phyloP scores from a whole-genome alignment of 2,329 filamentous ascomycete genomes.

The Basipetospora sp. region DNA sequence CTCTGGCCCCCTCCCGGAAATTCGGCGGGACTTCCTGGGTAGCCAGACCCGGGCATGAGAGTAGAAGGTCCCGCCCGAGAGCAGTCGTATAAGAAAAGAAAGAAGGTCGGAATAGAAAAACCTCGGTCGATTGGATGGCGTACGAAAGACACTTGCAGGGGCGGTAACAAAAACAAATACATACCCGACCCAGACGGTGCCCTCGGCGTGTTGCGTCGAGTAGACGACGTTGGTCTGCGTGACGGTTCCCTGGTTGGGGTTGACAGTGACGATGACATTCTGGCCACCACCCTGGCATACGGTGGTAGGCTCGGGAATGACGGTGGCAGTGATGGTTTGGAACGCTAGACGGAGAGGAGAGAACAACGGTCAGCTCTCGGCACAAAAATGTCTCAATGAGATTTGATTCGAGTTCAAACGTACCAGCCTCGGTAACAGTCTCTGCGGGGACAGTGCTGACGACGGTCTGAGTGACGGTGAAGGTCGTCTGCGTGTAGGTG shows the following conservation, averaged over 20 bases:
- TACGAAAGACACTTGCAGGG: background rate
- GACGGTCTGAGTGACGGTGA: slow-evolving; percentile 20
- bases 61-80: too few relatives aligned
- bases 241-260: slow-evolving; percentile 14
- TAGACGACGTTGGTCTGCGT: slow-evolving; percentile 23
- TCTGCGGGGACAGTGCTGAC: slow-evolving; percentile 18
- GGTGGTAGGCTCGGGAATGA: slow-evolving; percentile 20
- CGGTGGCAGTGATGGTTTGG: slow-evolving; percentile 17
- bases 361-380: too few relatives aligned
- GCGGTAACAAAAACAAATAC: slow-evolving; percentile 7
- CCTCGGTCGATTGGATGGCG: too few relatives aligned
- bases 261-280: slow-evolving; percentile 18
- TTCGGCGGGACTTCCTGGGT: too few relatives aligned
- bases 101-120: background rate
- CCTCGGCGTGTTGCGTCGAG: slow-evolving; percentile 18
- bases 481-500: slow-evolving; percentile 23
- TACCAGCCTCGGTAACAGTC: slow-evolving; percentile 16
- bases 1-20: too few relatives aligned
- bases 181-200: slow-evolving; percentile 23
- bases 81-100: too few relatives aligned
- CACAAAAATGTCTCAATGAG: background rate
- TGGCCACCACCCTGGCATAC: slow-evolving; percentile 16
- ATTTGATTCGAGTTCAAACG: background rate
- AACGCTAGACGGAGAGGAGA: slow-evolving; percentile 13
- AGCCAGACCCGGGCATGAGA: too few relatives aligned